Conservation (phyloP, 441 rosid species). For the Gossypium trilobum region DNA sequence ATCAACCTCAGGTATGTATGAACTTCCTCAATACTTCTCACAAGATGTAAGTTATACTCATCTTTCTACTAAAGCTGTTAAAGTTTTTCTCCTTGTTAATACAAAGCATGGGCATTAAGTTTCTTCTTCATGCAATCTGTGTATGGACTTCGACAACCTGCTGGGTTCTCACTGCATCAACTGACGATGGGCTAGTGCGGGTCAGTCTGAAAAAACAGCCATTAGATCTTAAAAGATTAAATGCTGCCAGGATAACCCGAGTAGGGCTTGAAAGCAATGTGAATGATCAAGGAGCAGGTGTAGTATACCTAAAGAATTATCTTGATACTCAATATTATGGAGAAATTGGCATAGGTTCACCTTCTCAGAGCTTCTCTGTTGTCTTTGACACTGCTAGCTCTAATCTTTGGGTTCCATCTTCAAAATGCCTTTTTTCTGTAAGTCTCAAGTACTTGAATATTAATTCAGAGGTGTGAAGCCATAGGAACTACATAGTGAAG, state of each 20-base stretch:
- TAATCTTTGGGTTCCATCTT: conserved; percentile 65
- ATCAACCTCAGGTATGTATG: neutral
- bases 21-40: neutral
- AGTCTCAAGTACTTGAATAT: conserved; percentile 13
- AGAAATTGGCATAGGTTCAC: conserved; percentile 69
- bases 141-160: conserved; percentile 27
- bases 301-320: conserved; percentile 59
- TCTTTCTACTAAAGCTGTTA: neutral
- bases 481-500: neutral
- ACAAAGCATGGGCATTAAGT: conserved; percentile 21
- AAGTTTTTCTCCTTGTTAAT: neutral
- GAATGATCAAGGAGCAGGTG: conserved; percentile 21
- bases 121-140: conserved; percentile 25
- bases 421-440: conserved; percentile 52
- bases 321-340: conserved; percentile 75
- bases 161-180: conserved; percentile 17
- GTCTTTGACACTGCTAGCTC: conserved; percentile 59
- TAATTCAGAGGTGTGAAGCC: neutral
- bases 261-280: neutral
- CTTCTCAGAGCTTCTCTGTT: conserved; percentile 47
- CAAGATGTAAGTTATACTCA: neutral
- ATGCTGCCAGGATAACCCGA: conserved; percentile 29
- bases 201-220: conserved; percentile 37
- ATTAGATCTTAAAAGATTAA: conserved; percentile 28
- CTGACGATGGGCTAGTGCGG: conserved; percentile 34